phyloP scores from a whole-genome alignment of 2,329 filamentous ascomycete species.

The Blastomyces gilchristii region DNA sequence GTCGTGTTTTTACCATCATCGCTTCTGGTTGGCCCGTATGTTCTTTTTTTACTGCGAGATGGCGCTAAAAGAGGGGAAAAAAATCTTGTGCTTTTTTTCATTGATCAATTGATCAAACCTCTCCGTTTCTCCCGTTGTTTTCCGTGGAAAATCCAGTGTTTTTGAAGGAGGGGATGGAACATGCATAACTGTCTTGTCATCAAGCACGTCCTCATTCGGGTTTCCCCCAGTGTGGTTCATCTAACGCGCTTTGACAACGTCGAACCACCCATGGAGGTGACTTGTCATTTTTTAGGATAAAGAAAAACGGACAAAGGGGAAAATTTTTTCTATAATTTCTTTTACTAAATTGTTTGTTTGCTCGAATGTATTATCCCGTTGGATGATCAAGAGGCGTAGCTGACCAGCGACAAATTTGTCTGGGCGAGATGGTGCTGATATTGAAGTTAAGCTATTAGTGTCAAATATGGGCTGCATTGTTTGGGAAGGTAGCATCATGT shows the following conservation, averaged over 20 bases:
- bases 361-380: background rate
- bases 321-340: background rate
- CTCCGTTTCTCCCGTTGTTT: too few relatives aligned
- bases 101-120: too few relatives aligned
- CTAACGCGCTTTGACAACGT: background rate
- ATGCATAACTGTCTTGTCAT: background rate
- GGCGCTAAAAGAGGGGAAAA: background rate
- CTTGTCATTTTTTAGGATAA: constrained; percentile 1
- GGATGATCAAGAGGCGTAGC: background rate
- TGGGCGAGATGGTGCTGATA: background rate
- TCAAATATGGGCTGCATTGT: background rate
- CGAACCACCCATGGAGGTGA: background rate
- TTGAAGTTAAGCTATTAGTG: background rate
- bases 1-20: background rate
- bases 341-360: background rate
- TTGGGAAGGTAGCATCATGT: background rate
- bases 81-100: background rate
- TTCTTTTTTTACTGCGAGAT: background rate
- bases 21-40: background rate
- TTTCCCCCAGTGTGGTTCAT: background rate
- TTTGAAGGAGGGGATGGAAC: background rate
- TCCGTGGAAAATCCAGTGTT: background rate
- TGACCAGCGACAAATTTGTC: background rate
- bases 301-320: background rate
- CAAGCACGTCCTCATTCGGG: background rate